Percentiles rank a stretch among this genome's conserved stretches.
phyloP scores from a whole-genome alignment of 805 yeast species.

The Teunomyces kruisii region DNA sequence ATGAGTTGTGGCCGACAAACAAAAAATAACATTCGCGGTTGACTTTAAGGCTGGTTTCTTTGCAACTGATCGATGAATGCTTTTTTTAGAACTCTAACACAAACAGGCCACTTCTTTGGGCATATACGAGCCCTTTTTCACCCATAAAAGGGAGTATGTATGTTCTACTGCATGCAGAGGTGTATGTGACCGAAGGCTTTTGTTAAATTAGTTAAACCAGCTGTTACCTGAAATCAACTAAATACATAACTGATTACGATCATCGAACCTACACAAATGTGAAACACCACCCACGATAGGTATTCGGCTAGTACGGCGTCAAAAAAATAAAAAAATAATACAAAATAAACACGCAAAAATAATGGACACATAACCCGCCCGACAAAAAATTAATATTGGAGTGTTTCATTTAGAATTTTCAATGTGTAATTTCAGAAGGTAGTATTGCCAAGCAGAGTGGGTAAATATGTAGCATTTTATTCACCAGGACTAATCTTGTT shows the following conservation, averaged over 20 bases:
- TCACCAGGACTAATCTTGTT: background rate
- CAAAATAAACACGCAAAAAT: background rate
- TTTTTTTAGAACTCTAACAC: no score
- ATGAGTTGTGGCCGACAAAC: background rate
- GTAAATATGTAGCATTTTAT: background rate
- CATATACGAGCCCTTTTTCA: no score
- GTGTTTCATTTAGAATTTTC: background rate
- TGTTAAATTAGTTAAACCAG: no score
- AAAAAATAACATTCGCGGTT: background rate
- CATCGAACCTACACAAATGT: background rate
- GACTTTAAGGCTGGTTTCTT: background rate
- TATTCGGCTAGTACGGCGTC: slow-evolving; percentile 1
- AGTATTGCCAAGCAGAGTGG: background rate
- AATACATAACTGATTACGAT: background rate
- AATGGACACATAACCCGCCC: slow-evolving; percentile 1
- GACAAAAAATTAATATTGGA: background rate
- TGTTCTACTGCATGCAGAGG: no score
- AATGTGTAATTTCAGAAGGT: background rate
- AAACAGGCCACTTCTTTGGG: no score
- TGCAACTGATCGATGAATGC: background rate
- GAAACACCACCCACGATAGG: background rate
- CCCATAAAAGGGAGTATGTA: no score
- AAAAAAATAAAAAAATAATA: background rate
- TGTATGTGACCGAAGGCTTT: no score
- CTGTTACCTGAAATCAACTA: no score